These are phyloP conservation scores for Tylopilus rubrobrunneus DNA, from an alignment of 768 basidiomycete species.

Conservation along the genomic window DNA sequence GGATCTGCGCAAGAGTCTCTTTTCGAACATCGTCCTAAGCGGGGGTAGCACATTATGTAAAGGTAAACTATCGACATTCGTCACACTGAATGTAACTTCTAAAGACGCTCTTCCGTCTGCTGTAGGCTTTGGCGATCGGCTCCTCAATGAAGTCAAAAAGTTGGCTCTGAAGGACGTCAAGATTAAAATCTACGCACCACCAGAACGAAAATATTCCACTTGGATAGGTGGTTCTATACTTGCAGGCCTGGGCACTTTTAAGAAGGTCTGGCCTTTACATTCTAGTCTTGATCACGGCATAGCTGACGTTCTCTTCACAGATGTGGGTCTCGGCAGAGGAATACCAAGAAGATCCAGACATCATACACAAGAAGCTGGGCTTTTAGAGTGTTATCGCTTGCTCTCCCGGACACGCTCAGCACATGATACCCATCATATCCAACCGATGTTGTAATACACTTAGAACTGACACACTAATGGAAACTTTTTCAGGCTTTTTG, in stretches of 20 bases:
- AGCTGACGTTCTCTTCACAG: constrained; percentile 37
- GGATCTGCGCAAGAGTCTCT: constrained; percentile 91
- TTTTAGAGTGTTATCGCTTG: constrained; percentile 43
- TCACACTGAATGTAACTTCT: constrained; percentile 16
- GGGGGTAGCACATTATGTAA: constrained; percentile 95
- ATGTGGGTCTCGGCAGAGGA: constrained; percentile 99
- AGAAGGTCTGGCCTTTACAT: constrained; percentile 59
- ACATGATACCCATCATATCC: constrained; percentile 33
- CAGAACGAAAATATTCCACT: constrained; percentile 97
- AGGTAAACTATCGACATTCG: constrained; percentile 47
- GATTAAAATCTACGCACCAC: constrained; percentile 98
- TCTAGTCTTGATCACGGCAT: not conserved
- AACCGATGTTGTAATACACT: constrained; percentile 31
- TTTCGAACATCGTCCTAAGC: constrained; percentile 94
- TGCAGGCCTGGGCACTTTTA: constrained; percentile 94
- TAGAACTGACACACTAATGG: constrained; percentile 27
- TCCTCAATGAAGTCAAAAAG: constrained; percentile 96
- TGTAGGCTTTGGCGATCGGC: constrained; percentile 89
- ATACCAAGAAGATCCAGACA: constrained; percentile 98
- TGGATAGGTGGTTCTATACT: constrained; percentile 98
- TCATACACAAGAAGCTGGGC: constrained; percentile 94
- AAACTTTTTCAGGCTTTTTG: constrained; percentile 9
- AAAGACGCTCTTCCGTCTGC: constrained; percentile 2
- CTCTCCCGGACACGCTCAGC: constrained; percentile 8
- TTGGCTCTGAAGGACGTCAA: constrained; percentile 93